Evolutionary conservation across 129 eudicot genomes (phyloP).

Genomic region (Helianthus tuberosus): DNA sequence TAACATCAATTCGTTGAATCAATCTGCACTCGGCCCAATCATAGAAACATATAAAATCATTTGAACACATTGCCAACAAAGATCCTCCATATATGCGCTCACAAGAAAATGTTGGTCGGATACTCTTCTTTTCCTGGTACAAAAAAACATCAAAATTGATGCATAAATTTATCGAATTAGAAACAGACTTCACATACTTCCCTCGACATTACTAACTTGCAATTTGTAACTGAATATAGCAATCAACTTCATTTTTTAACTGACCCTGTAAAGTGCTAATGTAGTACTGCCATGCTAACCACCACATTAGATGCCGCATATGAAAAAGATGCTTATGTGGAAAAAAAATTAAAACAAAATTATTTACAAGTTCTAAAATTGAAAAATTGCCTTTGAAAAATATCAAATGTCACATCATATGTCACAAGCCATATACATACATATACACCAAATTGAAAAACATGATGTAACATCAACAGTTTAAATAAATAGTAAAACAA

Average conservation of each 20-base stretch:
- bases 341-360: background rate
- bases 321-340: background rate
- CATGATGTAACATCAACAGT: background rate
- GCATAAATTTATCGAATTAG: background rate
- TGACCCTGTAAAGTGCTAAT: background rate
- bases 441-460: background rate
- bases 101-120: conserved; percentile 91
- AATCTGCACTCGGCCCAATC: conserved; percentile 97
- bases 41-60: conserved; percentile 92
- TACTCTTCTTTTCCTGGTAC: conserved; percentile 83
- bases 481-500: background rate
- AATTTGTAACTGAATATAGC: background rate
- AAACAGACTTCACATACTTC: background rate
- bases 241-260: background rate
- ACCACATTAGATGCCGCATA: background rate
- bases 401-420: background rate
- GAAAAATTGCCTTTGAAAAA: background rate
- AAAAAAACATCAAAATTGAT: conserved; percentile 12
- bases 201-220: background rate
- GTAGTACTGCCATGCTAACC: background rate
- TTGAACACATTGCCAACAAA: conserved; percentile 83
- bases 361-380: background rate
- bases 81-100: conserved; percentile 87
- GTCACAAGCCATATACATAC: background rate
- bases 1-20: conserved; percentile 85